Evolutionary conservation across 768 basidiomycete genomes (phyloP).

Genomic region (Antrodiella citrinella): DNA sequence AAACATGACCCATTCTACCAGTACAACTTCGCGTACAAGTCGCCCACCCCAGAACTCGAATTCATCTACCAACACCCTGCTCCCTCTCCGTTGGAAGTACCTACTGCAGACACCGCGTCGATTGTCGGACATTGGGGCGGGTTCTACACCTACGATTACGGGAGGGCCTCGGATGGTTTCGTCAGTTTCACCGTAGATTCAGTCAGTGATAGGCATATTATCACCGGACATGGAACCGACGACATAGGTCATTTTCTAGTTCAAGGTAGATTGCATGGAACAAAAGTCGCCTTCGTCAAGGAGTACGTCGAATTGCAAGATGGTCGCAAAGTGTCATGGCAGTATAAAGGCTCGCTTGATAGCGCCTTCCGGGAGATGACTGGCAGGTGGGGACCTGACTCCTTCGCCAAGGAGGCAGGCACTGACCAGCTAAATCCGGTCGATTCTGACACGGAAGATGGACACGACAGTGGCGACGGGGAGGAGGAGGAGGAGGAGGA

Average conservation of each 20-base stretch:
- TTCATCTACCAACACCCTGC: background rate
- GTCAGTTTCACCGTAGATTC: slow-evolving; percentile 1
- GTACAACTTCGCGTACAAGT: background rate
- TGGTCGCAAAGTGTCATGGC: background rate
- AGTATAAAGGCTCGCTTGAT: slow-evolving; percentile 1
- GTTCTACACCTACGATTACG: background rate
- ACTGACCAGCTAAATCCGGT: background rate
- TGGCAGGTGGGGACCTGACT: background rate
- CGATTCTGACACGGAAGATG: background rate
- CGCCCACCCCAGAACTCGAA: background rate
- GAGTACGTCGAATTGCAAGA: background rate
- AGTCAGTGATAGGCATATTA: background rate
- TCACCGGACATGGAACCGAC: slow-evolving; percentile 5
- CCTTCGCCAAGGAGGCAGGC: background rate
- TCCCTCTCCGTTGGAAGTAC: background rate
- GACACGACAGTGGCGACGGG: background rate
- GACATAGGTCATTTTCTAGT: slow-evolving; percentile 3
- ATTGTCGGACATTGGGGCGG: slow-evolving; percentile 8
- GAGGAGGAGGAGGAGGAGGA: background rate
- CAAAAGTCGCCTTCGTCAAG: slow-evolving; percentile 1
- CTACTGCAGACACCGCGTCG: background rate
- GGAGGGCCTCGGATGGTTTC: background rate
- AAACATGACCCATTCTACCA: background rate
- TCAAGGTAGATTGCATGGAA: background rate
- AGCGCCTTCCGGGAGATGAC: background rate